Evolutionary conservation across 257 asterid genomes (phyloP).

Genomic region (Gentiana macrophylla): DNA sequence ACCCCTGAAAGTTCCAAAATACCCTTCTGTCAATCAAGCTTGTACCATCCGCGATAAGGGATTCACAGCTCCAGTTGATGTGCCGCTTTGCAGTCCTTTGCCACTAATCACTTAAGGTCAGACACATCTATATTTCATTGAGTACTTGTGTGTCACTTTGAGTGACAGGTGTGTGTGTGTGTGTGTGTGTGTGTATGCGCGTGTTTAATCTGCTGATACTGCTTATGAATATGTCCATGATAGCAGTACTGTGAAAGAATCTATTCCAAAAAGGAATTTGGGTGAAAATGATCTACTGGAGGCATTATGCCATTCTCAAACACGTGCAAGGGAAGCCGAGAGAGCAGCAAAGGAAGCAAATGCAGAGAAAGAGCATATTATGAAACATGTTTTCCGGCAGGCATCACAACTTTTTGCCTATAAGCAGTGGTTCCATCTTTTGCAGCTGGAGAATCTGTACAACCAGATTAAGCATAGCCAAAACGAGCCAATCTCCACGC

Average conservation of each 20-base stretch:
- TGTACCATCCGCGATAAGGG: constrained; percentile 4
- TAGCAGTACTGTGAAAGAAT: constrained; percentile 10
- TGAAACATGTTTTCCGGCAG: constrained; percentile 61
- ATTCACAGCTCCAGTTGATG: constrained; percentile 18
- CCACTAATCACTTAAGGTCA: constrained; percentile 34
- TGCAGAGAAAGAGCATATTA: constrained; percentile 61
- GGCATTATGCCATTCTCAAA: constrained; percentile 83
- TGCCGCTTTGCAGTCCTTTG: constrained; percentile 10
- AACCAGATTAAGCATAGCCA: constrained; percentile 41
- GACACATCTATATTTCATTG: constrained; percentile 1
- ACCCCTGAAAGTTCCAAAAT: constrained; percentile 15
- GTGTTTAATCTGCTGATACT: too few species aligned
- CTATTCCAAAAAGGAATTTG: constrained; percentile 9
- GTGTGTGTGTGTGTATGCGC: too few species aligned
- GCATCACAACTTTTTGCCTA: constrained; percentile 88
- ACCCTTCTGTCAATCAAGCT: constrained; percentile 6
- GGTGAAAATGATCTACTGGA: constrained; percentile 37
- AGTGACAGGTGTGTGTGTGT: too few species aligned
- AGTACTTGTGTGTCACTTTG: too few species aligned
- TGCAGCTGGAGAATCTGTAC: constrained; percentile 62
- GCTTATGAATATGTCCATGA: constrained; percentile 22
- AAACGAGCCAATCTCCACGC: constrained; percentile 26
- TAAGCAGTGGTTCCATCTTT: constrained; percentile 75
- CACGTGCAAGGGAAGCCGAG: constrained; percentile 97
- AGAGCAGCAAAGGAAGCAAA: constrained; percentile 53